These are phyloP conservation scores for Lotus japonicus DNA, from an alignment of 306 rosid genomes.

Conservation along the genomic window DNA sequence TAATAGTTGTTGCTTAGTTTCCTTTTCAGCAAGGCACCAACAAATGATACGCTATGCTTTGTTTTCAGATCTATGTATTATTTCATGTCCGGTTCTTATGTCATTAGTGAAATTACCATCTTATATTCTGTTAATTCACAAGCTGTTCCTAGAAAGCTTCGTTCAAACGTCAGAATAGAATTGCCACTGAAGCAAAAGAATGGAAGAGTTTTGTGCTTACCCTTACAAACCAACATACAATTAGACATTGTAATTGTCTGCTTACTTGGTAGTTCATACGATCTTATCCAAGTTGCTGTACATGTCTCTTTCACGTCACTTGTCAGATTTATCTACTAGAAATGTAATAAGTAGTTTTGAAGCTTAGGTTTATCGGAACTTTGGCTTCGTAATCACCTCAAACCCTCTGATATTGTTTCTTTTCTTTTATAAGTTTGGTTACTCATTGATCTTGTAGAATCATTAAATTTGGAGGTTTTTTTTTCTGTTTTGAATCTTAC, in stretches of 20 bases:
- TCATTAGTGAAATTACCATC: background rate
- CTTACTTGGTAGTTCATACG: background rate
- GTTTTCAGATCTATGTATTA: background rate
- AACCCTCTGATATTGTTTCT: background rate
- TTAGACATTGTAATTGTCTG: background rate
- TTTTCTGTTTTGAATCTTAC: background rate
- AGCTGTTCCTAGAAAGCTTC: background rate
- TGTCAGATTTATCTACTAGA: background rate
- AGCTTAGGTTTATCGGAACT: background rate
- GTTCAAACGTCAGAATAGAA: background rate
- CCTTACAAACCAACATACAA: background rate
- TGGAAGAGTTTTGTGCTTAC: background rate
- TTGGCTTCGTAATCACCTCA: background rate
- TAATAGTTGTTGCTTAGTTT: background rate
- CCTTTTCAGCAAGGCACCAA: background rate
- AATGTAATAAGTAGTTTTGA: background rate
- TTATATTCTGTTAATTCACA: constrained; percentile 7
- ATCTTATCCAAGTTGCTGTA: background rate
- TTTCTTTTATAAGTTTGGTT: background rate
- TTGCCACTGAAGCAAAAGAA: background rate
- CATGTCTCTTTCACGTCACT: background rate
- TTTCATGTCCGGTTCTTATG: background rate
- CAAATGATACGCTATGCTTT: background rate
- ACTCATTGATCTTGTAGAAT: background rate
- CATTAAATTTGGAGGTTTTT: background rate